phyloP scores from a whole-genome alignment of 306 rosid genomes.

The Malus orientalis region DNA sequence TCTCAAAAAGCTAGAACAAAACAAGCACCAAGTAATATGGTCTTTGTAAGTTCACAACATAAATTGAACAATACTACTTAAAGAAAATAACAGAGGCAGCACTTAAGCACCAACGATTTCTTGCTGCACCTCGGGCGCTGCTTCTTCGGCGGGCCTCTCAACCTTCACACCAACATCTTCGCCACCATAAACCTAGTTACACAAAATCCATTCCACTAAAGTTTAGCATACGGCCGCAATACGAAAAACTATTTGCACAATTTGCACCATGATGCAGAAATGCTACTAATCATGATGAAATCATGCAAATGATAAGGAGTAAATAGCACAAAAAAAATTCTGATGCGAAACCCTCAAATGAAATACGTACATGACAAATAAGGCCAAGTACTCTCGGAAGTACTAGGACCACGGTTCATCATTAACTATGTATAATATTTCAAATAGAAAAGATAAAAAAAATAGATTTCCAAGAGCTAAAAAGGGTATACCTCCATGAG shows the following conservation, averaged over 20 bases:
- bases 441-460: background rate
- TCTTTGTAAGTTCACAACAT: constrained; percentile 1
- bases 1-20: constrained; percentile 11
- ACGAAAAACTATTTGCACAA: background rate
- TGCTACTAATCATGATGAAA: background rate
- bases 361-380: background rate
- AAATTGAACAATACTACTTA: background rate
- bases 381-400: too few relatives aligned
- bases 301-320: background rate
- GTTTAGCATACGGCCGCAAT: background rate
- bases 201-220: background rate
- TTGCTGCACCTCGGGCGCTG: constrained; percentile 37
- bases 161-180: constrained; percentile 81
- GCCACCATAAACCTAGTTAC: constrained; percentile 74
- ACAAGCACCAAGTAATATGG: background rate
- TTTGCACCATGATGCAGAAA: background rate
- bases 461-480: background rate
- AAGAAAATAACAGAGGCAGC: background rate
- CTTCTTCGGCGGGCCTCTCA: constrained; percentile 77
- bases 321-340: background rate
- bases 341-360: background rate
- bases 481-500: constrained; percentile 61
- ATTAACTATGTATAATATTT: background rate
- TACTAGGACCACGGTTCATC: background rate
- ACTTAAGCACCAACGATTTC: constrained; percentile 75